Evolutionary conservation across 257 asterid species (phyloP).

Genomic region (Solanum dulcamara): DNA sequence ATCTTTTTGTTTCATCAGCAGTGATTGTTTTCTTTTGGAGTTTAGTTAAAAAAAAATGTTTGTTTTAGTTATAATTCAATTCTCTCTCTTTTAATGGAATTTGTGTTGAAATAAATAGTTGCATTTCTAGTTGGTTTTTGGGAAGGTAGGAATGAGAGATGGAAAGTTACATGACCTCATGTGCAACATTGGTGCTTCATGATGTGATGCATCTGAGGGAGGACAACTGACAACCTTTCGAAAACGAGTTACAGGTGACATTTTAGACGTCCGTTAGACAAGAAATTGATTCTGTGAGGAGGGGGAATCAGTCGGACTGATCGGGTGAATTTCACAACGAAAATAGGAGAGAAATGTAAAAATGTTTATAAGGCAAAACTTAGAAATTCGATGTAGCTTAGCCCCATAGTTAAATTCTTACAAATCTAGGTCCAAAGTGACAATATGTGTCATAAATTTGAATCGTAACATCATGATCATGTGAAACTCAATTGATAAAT

Average conservation of each 20-base stretch:
- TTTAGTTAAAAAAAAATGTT: neutral
- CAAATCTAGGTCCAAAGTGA: neutral
- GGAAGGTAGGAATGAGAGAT: neutral
- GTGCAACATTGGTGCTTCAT: neutral
- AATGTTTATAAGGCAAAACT: neutral
- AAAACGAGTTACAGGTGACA: neutral
- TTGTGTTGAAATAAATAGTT: neutral
- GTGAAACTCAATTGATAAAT: neutral
- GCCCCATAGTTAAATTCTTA: neutral
- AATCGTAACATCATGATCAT: neutral
- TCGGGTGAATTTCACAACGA: too few species aligned
- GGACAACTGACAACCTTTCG: neutral
- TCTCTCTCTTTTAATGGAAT: neutral
- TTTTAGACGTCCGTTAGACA: too few species aligned
- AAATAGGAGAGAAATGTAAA: too few species aligned
- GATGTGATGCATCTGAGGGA: neutral
- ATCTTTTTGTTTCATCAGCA: neutral
- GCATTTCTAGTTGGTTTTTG: neutral
- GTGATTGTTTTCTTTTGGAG: neutral
- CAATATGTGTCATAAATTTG: neutral
- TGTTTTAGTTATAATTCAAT: neutral
- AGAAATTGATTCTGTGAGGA: too few species aligned
- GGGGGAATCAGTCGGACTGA: too few species aligned
- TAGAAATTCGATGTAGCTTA: neutral
- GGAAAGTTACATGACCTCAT: neutral